Percentiles rank a stretch among this genome's conserved stretches.
These are phyloP conservation scores for Cercophora sp. DNA, from an alignment of 495 filamentous ascomycete genomes.

Conservation along the genomic window DNA sequence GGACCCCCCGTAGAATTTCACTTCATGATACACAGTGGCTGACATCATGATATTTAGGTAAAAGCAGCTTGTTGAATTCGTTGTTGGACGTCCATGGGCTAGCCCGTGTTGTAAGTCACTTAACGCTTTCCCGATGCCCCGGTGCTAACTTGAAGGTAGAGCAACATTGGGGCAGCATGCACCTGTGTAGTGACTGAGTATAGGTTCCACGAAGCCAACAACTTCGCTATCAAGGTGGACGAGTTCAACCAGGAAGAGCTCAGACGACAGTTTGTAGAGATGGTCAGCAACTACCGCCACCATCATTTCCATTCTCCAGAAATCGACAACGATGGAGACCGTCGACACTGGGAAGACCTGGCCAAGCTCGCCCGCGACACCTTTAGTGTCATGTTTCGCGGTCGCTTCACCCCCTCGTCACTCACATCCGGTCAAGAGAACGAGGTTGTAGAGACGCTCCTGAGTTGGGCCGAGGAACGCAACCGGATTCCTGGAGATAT, in stretches of 20 bases:
- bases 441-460: slow-evolving; percentile 17
- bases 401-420: slow-evolving; percentile 7
- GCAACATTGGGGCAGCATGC: slow-evolving; percentile 33
- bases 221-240: slow-evolving; percentile 33
- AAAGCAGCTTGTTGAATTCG: slow-evolving; percentile 41
- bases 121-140: neutral
- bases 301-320: slow-evolving; percentile 17
- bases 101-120: slow-evolving; percentile 29
- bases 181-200: slow-evolving; percentile 43
- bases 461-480: slow-evolving; percentile 12
- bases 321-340: slow-evolving; percentile 17
- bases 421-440: slow-evolving; percentile 13
- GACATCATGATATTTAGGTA: slow-evolving; percentile 18
- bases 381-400: slow-evolving; percentile 23
- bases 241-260: slow-evolving; percentile 31
- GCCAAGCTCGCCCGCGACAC: slow-evolving; percentile 26
- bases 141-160: slow-evolving; percentile 17
- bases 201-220: slow-evolving; percentile 27
- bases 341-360: slow-evolving; percentile 15
- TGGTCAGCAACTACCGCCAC: slow-evolving; percentile 31
- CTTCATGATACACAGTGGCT: neutral
- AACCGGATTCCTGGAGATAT: neutral
- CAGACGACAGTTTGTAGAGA: slow-evolving; percentile 24
- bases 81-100: slow-evolving; percentile 30
- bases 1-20: neutral